These are phyloP conservation scores for Vigna angularis DNA, from an alignment of 306 rosid genomes.

Conservation along the genomic window DNA sequence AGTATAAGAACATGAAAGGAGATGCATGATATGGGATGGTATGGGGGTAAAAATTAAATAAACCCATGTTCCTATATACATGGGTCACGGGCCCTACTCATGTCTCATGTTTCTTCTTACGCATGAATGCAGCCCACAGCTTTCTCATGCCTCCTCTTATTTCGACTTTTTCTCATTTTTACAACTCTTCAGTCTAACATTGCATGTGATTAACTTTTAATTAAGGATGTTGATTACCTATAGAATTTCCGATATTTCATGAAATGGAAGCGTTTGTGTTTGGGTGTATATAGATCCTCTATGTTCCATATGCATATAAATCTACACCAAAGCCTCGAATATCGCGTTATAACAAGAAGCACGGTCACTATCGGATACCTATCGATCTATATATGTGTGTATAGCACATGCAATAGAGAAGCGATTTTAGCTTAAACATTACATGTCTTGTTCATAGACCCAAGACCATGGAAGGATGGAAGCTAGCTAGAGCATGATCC, in stretches of 20 bases:
- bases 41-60: slow-evolving; percentile 40
- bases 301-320: background rate
- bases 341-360: too few relatives aligned
- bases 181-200: background rate
- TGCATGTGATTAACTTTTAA: background rate
- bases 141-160: slow-evolving; percentile 45
- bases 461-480: background rate
- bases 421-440: background rate
- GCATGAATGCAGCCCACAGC: slow-evolving; percentile 48
- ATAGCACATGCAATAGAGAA: background rate
- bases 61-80: slow-evolving; percentile 46
- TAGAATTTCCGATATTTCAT: background rate
- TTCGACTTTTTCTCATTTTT: background rate
- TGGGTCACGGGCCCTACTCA: slow-evolving; percentile 44
- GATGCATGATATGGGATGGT: slow-evolving; percentile 33
- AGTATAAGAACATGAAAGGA: slow-evolving; percentile 41
- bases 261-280: background rate
- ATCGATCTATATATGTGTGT: background rate
- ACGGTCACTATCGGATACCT: background rate
- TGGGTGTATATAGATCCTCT: background rate
- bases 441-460: background rate
- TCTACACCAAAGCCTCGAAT: too few relatives aligned
- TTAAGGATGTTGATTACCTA: background rate
- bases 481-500: background rate
- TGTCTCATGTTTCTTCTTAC: slow-evolving; percentile 73